Percentiles rank a stretch among this genome's conserved stretches.
These are phyloP conservation scores for Aspergillus asperescens DNA, from an alignment of 495 filamentous ascomycete genomes.

Conservation along the genomic window DNA sequence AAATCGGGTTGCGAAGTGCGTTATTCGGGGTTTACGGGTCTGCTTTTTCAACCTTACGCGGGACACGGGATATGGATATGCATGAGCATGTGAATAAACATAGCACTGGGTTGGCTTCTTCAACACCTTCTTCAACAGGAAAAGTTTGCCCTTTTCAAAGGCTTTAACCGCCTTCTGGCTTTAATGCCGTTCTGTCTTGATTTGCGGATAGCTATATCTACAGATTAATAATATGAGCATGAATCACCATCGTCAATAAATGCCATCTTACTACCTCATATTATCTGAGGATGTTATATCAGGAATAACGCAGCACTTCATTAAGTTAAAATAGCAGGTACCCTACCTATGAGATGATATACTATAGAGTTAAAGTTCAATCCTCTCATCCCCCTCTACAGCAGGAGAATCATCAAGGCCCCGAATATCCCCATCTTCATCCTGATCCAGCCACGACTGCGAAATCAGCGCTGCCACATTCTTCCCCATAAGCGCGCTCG, in stretches of 20 bases:
- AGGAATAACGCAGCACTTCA: background rate
- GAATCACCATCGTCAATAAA: background rate
- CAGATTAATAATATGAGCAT: conserved; percentile 18
- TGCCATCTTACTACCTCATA: background rate
- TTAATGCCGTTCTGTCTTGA: background rate
- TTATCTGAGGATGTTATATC: background rate
- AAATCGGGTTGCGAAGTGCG: conserved; percentile 30
- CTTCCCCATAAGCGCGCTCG: conserved; percentile 88
- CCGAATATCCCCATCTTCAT: background rate
- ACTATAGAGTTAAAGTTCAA: conserved; percentile 10
- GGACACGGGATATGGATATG: conserved; percentile 40
- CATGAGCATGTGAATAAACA: conserved; percentile 35
- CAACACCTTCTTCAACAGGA: conserved; percentile 38
- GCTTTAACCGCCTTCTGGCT: conserved; percentile 11
- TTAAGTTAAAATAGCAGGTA: background rate
- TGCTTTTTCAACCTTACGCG: conserved; percentile 49
- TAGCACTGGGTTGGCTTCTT: conserved; percentile 33
- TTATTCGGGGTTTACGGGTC: conserved; percentile 42
- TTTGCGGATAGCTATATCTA: conserved; percentile 1
- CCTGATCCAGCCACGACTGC: conserved; percentile 49
- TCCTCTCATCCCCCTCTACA: conserved; percentile 2
- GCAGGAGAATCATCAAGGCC: conserved; percentile 7
- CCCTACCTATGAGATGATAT: background rate
- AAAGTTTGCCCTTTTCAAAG: conserved; percentile 29
- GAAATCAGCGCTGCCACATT: conserved; percentile 81